Conservation (phyloP, 345 rosid species). For the Eutrema heterophyllum region DNA sequence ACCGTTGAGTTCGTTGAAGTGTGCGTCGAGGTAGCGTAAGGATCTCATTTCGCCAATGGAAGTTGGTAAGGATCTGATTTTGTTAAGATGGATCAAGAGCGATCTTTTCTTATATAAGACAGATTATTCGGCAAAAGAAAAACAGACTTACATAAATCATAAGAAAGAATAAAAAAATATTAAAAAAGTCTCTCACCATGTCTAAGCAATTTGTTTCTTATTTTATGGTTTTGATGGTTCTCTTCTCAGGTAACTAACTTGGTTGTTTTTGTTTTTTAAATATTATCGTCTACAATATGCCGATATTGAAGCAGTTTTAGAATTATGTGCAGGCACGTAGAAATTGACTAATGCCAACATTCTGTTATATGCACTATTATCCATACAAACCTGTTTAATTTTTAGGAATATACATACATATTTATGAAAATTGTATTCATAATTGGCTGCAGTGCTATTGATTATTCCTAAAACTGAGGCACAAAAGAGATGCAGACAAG, state of each 20-base stretch:
- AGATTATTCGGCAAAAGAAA: not conserved
- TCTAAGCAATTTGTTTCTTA: not conserved
- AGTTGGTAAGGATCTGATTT: slow-evolving; percentile 66
- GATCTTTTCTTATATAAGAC: not conserved
- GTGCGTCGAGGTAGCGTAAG: slow-evolving; percentile 63
- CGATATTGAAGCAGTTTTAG: too few species aligned
- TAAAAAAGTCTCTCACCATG: not conserved
- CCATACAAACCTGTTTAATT: not conserved
- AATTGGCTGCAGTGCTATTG: not conserved
- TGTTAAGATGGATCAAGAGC: slow-evolving; percentile 65
- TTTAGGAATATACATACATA: not conserved
- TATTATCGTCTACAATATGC: too few species aligned
- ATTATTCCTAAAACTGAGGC: slow-evolving; percentile 7
- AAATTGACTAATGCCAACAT: not conserved
- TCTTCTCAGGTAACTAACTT: not conserved
- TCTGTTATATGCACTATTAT: not conserved
- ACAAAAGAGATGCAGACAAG: not conserved
- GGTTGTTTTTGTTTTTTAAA: not conserved
- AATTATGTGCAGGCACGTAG: not conserved
- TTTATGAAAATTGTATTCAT: not conserved
- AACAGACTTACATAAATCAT: not conserved
- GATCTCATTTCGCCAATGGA: slow-evolving; percentile 72
- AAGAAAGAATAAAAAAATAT: not conserved
- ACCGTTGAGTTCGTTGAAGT: slow-evolving; percentile 72
- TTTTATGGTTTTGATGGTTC: not conserved